A percentile compares a stretch with the other conserved stretches of the same genome.
phyloP scores from a whole-genome alignment of 148 eudicot species.

The Spergularia marina region DNA sequence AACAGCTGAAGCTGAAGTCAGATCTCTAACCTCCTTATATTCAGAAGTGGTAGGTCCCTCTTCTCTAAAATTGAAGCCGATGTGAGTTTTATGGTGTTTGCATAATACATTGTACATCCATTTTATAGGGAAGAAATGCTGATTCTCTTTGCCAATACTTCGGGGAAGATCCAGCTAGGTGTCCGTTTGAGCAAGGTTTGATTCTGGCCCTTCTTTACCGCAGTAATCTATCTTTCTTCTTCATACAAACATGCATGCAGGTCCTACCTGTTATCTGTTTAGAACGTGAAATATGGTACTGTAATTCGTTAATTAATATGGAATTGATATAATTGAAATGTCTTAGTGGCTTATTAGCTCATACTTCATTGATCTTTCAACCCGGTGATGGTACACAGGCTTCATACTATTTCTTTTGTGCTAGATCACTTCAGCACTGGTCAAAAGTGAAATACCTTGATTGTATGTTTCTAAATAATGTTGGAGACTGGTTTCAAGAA shows the following conservation, averaged over 20 bases:
- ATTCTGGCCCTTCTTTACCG: slow-evolving; percentile 1
- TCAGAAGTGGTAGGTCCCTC: slow-evolving; percentile 82
- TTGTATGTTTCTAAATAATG: no score
- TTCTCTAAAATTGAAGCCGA: neutral
- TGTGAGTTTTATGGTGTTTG: slow-evolving; percentile 1
- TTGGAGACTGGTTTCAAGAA: no score
- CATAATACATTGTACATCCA: neutral
- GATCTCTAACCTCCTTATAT: slow-evolving; percentile 79
- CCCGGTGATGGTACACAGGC: no score
- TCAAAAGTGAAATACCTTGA: no score
- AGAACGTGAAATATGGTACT: no score
- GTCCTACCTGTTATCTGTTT: neutral
- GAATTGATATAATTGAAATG: no score
- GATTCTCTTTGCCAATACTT: slow-evolving; percentile 91
- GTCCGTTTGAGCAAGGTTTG: slow-evolving; percentile 99
- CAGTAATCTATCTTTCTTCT: neutral
- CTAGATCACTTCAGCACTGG: no score
- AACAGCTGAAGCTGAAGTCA: slow-evolving; percentile 96
- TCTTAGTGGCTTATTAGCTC: no score
- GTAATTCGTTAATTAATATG: no score
- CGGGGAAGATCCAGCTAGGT: slow-evolving; percentile 97
- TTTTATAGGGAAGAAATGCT: slow-evolving; percentile 88
- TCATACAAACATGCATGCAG: neutral
- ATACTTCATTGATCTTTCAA: no score
- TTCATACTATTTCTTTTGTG: no score